phyloP scores from a whole-genome alignment of 2,329 filamentous ascomycete species.

The Arachnomyces sp. region DNA sequence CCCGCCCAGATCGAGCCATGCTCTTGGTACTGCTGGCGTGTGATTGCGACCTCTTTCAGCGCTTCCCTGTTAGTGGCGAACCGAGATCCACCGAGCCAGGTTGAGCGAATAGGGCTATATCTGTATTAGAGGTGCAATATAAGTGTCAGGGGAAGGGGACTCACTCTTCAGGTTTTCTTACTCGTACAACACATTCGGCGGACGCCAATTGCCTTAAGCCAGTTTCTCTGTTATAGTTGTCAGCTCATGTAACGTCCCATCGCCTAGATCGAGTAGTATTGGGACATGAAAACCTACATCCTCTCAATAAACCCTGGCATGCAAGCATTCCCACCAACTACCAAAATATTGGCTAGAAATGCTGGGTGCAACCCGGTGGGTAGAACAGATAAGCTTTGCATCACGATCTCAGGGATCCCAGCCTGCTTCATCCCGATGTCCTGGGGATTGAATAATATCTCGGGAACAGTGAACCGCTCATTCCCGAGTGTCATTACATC shows the following conservation, averaged over 20 bases:
- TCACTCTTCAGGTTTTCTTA: conserved; percentile 58
- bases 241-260: conserved; percentile 9
- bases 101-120: conserved; percentile 60
- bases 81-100: conserved; percentile 76
- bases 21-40: conserved; percentile 84
- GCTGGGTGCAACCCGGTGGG: conserved; percentile 78
- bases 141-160: conserved; percentile 15
- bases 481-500: conserved; percentile 82
- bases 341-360: conserved; percentile 75
- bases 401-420: conserved; percentile 72
- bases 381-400: conserved; percentile 65
- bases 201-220: conserved; percentile 66
- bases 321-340: conserved; percentile 77
- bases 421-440: conserved; percentile 80
- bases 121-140: conserved; percentile 2
- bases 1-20: conserved; percentile 67
- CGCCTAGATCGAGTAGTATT: neutral
- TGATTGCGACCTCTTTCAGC: conserved; percentile 63
- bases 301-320: conserved; percentile 76
- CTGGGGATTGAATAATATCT: conserved; percentile 76
- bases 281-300: conserved; percentile 39
- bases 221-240: conserved; percentile 38
- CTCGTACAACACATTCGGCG: conserved; percentile 68
- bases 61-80: conserved; percentile 61
- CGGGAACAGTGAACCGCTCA: conserved; percentile 83